These are phyloP conservation scores for Neurospora crassa DNA, from an alignment of 2,329 filamentous ascomycete species.

Conservation along the genomic window DNA sequence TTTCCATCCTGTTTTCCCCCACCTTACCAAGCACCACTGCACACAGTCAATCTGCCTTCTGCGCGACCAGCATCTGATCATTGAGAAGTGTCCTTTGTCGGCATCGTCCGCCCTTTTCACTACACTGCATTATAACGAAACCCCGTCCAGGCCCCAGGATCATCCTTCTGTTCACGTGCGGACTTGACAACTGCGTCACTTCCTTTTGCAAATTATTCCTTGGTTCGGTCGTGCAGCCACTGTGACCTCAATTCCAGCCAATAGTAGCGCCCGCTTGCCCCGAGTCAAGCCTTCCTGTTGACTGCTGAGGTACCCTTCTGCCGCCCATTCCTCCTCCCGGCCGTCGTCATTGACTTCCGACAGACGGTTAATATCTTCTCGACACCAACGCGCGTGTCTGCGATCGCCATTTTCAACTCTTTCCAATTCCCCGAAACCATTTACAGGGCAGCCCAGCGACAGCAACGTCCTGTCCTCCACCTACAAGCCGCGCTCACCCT, in stretches of 20 bases:
- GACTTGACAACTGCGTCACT: neutral
- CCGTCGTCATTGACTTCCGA: slow-evolving; percentile 5
- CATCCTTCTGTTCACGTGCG: slow-evolving; percentile 5
- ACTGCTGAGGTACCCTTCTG: slow-evolving; percentile 2
- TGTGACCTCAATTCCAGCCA: slow-evolving; percentile 15
- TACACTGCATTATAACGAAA: neutral
- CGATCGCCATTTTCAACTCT: neutral
- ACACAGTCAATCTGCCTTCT: neutral
- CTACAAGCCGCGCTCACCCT: neutral
- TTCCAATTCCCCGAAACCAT: neutral
- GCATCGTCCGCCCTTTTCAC: neutral
- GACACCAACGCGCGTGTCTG: neutral
- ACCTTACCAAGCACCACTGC: neutral
- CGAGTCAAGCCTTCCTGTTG: neutral
- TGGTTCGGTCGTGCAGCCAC: slow-evolving; percentile 15
- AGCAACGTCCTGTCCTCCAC: neutral
- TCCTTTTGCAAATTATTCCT: slow-evolving; percentile 10
- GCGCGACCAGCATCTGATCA: neutral
- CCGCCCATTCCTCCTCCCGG: slow-evolving; percentile 8
- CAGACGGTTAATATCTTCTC: slow-evolving; percentile 1
- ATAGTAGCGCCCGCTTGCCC: neutral
- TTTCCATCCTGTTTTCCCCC: neutral
- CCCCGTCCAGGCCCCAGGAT: neutral
- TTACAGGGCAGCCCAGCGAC: neutral
- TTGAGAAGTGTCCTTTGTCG: slow-evolving; percentile 2